Evolutionary conservation across 1,284 basidiomycete species (phyloP).

Genomic region (Microbotryum lychnidis-dioicae): DNA sequence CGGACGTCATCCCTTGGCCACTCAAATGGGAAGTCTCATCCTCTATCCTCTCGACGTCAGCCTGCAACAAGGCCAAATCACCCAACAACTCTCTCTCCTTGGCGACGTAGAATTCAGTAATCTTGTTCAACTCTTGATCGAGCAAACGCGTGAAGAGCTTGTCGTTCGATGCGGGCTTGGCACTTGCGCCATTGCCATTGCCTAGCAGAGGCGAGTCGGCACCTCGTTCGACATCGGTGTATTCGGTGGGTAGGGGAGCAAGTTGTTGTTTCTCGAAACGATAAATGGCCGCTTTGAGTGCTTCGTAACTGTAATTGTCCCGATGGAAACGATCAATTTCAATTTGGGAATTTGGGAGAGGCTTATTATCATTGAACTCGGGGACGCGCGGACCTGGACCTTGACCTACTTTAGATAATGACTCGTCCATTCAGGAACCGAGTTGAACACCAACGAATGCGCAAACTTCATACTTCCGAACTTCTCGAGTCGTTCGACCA

Average conservation of each 20-base stretch:
- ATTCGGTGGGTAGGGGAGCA: slow-evolving; percentile 49
- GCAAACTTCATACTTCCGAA: slow-evolving; percentile 41
- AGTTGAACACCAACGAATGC: slow-evolving; percentile 81
- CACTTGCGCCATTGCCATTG: slow-evolving; percentile 50
- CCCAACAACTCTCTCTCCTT: slow-evolving; percentile 65
- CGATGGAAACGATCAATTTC: background rate
- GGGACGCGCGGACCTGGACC: too few species aligned
- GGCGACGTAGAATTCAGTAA: slow-evolving; percentile 66
- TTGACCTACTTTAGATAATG: slow-evolving; percentile 71
- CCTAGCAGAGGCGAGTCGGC: slow-evolving; percentile 46
- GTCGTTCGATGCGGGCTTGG: slow-evolving; percentile 35
- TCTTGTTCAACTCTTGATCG: slow-evolving; percentile 76
- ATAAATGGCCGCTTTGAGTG: slow-evolving; percentile 73
- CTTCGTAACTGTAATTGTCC: slow-evolving; percentile 56
- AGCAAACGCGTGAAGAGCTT: slow-evolving; percentile 62
- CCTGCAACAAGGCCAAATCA: slow-evolving; percentile 57
- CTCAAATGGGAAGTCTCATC: slow-evolving; percentile 49
- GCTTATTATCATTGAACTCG: background rate
- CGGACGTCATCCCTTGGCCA: slow-evolving; percentile 48
- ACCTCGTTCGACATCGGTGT: slow-evolving; percentile 43
- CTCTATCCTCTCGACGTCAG: slow-evolving; percentile 48
- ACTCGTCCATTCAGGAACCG: slow-evolving; percentile 89
- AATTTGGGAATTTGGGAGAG: background rate
- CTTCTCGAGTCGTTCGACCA: too few species aligned
- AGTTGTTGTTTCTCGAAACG: slow-evolving; percentile 58